Percentiles rank a stretch among this genome's conserved stretches.
These are phyloP conservation scores for Juncus effusus DNA, from an alignment of 176 grass and related monocot species.

Conservation along the genomic window DNA sequence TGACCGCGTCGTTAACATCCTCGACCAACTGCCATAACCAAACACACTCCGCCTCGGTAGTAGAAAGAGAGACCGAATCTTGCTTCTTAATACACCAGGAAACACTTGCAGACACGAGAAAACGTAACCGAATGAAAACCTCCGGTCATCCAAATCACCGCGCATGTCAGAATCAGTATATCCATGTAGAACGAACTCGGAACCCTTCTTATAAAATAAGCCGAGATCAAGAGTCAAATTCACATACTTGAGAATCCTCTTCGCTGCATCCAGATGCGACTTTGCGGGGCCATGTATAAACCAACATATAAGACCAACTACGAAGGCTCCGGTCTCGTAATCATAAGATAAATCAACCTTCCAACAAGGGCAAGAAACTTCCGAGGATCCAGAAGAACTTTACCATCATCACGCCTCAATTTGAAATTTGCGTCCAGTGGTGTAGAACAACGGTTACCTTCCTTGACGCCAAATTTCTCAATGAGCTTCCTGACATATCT, in stretches of 20 bases:
- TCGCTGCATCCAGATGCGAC: not conserved
- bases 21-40: not conserved
- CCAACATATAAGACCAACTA: not conserved
- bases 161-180: not conserved
- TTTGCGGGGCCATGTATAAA: not conserved
- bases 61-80: constrained; percentile 4
- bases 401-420: not conserved
- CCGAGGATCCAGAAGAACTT: not conserved
- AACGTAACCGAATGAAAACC: not conserved
- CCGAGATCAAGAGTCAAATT: not conserved
- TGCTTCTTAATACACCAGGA: constrained; percentile 1
- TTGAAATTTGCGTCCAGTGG: constrained; percentile 11
- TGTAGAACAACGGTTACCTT: not conserved
- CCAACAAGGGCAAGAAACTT: not conserved
- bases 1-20: not conserved
- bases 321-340: not conserved
- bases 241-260: not conserved
- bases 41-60: constrained; percentile 2
- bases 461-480: not conserved
- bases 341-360: constrained; percentile 18
- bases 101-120: not conserved
- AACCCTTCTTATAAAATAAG: not conserved
- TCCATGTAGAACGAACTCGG: not conserved
- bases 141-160: constrained; percentile 14
- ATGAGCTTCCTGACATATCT: not conserved